Conservation (phyloP, 495 filamentous ascomycete genomes). For the Daldinia bambusicola region DNA sequence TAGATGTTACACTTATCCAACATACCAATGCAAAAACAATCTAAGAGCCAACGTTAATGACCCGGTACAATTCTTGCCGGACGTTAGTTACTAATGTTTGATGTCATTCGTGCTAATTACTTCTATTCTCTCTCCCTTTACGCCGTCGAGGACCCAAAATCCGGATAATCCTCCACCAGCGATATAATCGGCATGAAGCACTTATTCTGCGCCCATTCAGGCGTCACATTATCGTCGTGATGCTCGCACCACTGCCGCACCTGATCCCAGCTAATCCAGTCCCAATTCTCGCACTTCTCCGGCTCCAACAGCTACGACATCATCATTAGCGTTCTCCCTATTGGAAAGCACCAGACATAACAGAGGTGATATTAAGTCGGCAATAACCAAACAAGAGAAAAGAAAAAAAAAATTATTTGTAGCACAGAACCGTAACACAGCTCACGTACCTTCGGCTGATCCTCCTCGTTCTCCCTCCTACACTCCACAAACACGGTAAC, state of each 20-base stretch:
- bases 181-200: constrained; percentile 68
- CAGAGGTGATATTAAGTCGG: too few species aligned
- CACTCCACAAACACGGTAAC: constrained; percentile 71
- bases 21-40: neutral
- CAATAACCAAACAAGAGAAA: too few species aligned
- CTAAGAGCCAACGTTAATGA: neutral
- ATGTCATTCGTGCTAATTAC: neutral
- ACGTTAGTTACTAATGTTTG: too few species aligned
- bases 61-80: too few species aligned
- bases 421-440: too few species aligned
- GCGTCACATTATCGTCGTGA: constrained; percentile 43
- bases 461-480: constrained; percentile 50
- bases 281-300: constrained; percentile 72
- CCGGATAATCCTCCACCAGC: constrained; percentile 60
- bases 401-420: too few species aligned
- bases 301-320: constrained; percentile 65
- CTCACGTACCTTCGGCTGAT: constrained; percentile 61
- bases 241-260: constrained; percentile 46
- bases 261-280: constrained; percentile 66
- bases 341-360: too few species aligned
- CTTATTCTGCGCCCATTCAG: constrained; percentile 46
- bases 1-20: neutral
- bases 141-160: constrained; percentile 1
- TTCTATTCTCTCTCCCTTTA: neutral
- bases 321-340: constrained; percentile 23